Conservation (phyloP, 805 yeast species). For the Sugiyamaella mastotermitis region DNA sequence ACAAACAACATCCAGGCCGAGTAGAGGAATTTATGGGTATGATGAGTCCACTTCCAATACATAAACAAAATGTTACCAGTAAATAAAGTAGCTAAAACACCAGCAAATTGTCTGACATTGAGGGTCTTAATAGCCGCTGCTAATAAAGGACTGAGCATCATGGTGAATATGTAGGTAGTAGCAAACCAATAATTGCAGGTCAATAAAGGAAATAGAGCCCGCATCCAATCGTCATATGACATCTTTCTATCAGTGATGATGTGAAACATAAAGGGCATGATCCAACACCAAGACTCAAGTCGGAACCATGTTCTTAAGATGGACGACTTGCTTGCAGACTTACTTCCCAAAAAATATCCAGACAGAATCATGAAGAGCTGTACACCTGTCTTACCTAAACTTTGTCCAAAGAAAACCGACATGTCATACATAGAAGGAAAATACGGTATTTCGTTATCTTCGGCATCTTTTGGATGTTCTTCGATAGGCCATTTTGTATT, state of each 20-base stretch:
- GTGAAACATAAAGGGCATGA: conserved; percentile 1
- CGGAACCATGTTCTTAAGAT: conserved; percentile 7
- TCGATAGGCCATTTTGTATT: conserved; percentile 2
- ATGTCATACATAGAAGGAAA: background rate
- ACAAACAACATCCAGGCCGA: conserved; percentile 1
- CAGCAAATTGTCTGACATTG: conserved; percentile 1
- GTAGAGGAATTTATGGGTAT: conserved; percentile 1
- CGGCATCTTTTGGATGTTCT: too few relatives aligned
- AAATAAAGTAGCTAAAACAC: background rate
- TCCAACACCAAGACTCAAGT: conserved; percentile 4
- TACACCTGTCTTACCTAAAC: conserved; percentile 6
- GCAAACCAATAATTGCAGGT: conserved; percentile 6
- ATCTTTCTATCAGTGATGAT: conserved; percentile 1
- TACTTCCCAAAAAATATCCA: conserved; percentile 3
- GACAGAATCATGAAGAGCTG: conserved; percentile 7
- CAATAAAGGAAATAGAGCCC: conserved; percentile 1
- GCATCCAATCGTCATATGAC: conserved; percentile 4
- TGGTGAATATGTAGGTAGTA: conserved; percentile 4
- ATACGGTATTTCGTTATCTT: too few relatives aligned
- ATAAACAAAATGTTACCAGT: background rate
- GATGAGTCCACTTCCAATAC: too few relatives aligned
- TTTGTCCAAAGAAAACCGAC: background rate
- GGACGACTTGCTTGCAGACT: conserved; percentile 1
- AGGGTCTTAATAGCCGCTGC: background rate
- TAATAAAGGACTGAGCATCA: conserved; percentile 2